Evolutionary conservation across 2,329 filamentous ascomycete species (phyloP).

Genomic region (Erysiphe pulchra): DNA sequence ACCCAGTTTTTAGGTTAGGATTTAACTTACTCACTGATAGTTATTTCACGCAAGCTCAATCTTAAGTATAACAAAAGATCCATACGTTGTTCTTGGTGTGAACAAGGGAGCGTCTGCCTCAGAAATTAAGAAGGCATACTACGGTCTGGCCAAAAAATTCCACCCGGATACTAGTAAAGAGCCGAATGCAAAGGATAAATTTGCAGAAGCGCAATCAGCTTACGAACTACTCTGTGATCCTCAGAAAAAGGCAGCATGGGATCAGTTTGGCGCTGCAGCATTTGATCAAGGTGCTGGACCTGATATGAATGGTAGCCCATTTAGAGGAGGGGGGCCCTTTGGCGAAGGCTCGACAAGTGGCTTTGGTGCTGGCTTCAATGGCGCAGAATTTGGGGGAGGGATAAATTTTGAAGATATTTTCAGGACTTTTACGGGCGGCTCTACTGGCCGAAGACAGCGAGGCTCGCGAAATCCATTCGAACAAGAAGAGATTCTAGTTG

Average conservation of each 20-base stretch:
- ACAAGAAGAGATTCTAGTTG: slow-evolving; percentile 59
- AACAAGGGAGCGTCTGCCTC: slow-evolving; percentile 51
- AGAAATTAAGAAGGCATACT: slow-evolving; percentile 97
- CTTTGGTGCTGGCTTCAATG: slow-evolving; percentile 24
- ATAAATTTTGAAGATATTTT: slow-evolving; percentile 97
- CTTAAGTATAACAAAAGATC: slow-evolving; percentile 31
- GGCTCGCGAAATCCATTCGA: slow-evolving; percentile 41
- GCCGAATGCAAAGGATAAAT: slow-evolving; percentile 74
- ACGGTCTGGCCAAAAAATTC: slow-evolving; percentile 88
- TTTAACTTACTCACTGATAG: slow-evolving; percentile 4
- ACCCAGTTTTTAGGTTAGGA: neutral
- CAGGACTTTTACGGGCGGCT: slow-evolving; percentile 36
- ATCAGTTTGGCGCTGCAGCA: slow-evolving; percentile 68
- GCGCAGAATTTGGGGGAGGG: slow-evolving; percentile 43
- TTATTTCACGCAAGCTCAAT: slow-evolving; percentile 11
- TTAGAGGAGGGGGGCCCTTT: slow-evolving; percentile 14
- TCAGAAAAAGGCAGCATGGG: slow-evolving; percentile 78
- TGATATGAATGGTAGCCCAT: slow-evolving; percentile 19
- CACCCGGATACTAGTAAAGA: slow-evolving; percentile 98
- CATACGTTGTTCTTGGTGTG: slow-evolving; percentile 71
- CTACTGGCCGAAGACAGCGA: slow-evolving; percentile 22
- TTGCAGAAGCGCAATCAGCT: slow-evolving; percentile 73
- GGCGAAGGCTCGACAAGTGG: slow-evolving; percentile 33
- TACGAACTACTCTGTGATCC: slow-evolving; percentile 87
- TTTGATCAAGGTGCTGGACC: slow-evolving; percentile 48